These are phyloP conservation scores for Botrytis pseudocinerea DNA, from an alignment of 2,329 filamentous ascomycete genomes.

Conservation along the genomic window DNA sequence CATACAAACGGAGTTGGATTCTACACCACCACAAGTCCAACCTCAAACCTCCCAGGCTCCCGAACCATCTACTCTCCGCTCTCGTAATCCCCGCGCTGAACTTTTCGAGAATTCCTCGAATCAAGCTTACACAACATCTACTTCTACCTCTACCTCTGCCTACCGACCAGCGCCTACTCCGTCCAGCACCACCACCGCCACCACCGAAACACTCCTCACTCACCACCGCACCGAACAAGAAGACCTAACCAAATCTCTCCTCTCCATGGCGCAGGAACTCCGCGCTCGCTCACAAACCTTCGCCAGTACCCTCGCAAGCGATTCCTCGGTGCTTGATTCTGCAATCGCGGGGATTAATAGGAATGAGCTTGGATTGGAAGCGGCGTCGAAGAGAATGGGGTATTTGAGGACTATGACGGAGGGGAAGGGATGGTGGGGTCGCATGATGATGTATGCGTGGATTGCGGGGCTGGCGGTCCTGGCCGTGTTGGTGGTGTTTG, in stretches of 20 bases:
- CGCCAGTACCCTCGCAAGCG: conserved; percentile 66
- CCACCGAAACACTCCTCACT: conserved; percentile 71
- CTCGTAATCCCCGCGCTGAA: conserved; percentile 27
- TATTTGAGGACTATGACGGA: conserved; percentile 77
- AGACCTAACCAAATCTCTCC: conserved; percentile 74
- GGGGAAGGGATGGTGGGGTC: conserved; percentile 81
- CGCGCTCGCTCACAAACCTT: conserved; percentile 76
- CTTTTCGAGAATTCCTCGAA: neutral
- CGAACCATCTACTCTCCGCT: conserved; percentile 33
- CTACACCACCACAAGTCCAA: conserved; percentile 13
- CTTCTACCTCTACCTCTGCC: conserved; percentile 42
- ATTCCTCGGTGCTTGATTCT: conserved; percentile 69
- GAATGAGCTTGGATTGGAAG: conserved; percentile 73
- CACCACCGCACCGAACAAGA: conserved; percentile 82
- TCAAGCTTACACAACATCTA: conserved; percentile 35
- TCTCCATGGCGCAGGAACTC: conserved; percentile 74
- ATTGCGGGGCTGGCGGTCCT: conserved; percentile 81
- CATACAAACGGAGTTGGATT: conserved; percentile 8
- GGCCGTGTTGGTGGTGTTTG: conserved; percentile 80
- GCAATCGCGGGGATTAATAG: conserved; percentile 76
- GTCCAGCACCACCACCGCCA: conserved; percentile 53
- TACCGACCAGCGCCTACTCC: conserved; percentile 30
- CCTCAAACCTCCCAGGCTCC: conserved; percentile 13
- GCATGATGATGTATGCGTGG: conserved; percentile 77
- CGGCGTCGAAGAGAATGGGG: conserved; percentile 75